A percentile compares a stretch with the other conserved stretches of the same genome.
Conservation (phyloP, 2,329 filamentous ascomycete genomes). For the Microascus cirrosus region DNA sequence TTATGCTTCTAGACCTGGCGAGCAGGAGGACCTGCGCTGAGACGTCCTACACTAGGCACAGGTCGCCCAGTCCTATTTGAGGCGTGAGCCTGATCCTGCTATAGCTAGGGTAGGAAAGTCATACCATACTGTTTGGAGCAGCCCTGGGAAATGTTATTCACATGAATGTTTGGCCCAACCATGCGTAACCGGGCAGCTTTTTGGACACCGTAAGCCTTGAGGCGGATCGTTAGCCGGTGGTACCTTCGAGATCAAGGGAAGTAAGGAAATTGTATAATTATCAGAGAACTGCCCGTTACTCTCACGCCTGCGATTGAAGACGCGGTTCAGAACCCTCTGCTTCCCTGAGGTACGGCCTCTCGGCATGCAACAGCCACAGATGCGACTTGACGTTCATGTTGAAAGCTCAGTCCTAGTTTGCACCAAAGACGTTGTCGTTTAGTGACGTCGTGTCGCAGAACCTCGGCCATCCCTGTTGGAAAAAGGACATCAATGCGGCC, state of each 20-base stretch:
- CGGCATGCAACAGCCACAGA: slow-evolving; percentile 46
- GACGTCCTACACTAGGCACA: slow-evolving; percentile 27
- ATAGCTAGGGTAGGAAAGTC: neutral
- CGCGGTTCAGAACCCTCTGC: slow-evolving; percentile 47
- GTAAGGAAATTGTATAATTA: slow-evolving; percentile 14
- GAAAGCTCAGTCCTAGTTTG: slow-evolving; percentile 48
- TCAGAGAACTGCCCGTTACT: slow-evolving; percentile 49
- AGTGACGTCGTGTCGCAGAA: slow-evolving; percentile 32
- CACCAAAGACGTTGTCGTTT: slow-evolving; percentile 42
- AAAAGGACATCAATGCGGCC: slow-evolving; percentile 61
- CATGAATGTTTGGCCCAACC: slow-evolving; percentile 42
- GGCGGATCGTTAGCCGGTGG: neutral
- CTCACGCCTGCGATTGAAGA: slow-evolving; percentile 54
- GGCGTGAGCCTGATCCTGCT: slow-evolving; percentile 6
- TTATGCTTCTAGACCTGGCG: slow-evolving; percentile 34
- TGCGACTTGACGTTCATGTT: slow-evolving; percentile 54
- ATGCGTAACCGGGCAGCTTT: slow-evolving; percentile 60
- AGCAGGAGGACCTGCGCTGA: slow-evolving; percentile 41
- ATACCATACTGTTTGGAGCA: slow-evolving; percentile 32
- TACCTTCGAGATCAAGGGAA: neutral
- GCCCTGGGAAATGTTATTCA: slow-evolving; percentile 47
- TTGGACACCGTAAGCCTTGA: slow-evolving; percentile 60
- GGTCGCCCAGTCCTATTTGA: slow-evolving; percentile 48
- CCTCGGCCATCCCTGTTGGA: slow-evolving; percentile 57
- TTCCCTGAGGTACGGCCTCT: slow-evolving; percentile 40